Conservation (phyloP, 2,329 filamentous ascomycete species). For the Boeremia exigua region DNA sequence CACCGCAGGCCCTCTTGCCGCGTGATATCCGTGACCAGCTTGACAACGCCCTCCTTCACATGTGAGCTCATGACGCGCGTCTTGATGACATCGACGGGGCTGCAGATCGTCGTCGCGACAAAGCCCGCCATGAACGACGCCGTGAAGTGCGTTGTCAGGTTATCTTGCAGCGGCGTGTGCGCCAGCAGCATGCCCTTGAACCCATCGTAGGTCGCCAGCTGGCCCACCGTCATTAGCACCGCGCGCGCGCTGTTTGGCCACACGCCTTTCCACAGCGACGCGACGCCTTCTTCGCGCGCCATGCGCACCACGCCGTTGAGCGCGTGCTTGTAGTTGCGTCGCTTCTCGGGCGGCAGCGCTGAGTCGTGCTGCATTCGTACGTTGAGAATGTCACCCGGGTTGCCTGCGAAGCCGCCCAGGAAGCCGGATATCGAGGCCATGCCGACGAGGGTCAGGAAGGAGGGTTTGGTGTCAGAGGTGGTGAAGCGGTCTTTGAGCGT, state of each 20-base stretch:
- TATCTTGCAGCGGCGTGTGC: slow-evolving; percentile 70
- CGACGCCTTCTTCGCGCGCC: slow-evolving; percentile 80
- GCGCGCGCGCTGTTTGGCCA: slow-evolving; percentile 82
- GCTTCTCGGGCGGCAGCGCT: slow-evolving; percentile 72
- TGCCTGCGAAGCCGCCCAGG: slow-evolving; percentile 86
- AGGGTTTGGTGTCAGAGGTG: slow-evolving; percentile 60
- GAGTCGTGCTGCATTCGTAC: slow-evolving; percentile 98
- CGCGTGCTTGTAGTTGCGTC: slow-evolving; percentile 88
- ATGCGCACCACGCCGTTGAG: slow-evolving; percentile 86
- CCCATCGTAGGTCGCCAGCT: slow-evolving; percentile 83
- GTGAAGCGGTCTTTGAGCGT: slow-evolving; percentile 78
- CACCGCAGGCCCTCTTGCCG: slow-evolving; percentile 74
- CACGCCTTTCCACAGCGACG: slow-evolving; percentile 81
- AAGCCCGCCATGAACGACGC: slow-evolving; percentile 80
- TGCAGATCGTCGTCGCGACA: slow-evolving; percentile 83
- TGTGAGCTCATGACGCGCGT: slow-evolving; percentile 81
- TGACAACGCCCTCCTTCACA: slow-evolving; percentile 60
- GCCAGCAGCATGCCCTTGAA: slow-evolving; percentile 75
- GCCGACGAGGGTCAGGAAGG: slow-evolving; percentile 77
- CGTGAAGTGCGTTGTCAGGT: slow-evolving; percentile 77
- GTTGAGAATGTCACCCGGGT: slow-evolving; percentile 95
- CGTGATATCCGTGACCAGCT: slow-evolving; percentile 70
- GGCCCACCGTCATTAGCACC: slow-evolving; percentile 85
- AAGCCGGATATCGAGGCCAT: slow-evolving; percentile 87
- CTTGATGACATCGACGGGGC: slow-evolving; percentile 88